Base-by-base conservation (phyloP, 306 rosid species). In the Boehmeria nivea region DNA sequence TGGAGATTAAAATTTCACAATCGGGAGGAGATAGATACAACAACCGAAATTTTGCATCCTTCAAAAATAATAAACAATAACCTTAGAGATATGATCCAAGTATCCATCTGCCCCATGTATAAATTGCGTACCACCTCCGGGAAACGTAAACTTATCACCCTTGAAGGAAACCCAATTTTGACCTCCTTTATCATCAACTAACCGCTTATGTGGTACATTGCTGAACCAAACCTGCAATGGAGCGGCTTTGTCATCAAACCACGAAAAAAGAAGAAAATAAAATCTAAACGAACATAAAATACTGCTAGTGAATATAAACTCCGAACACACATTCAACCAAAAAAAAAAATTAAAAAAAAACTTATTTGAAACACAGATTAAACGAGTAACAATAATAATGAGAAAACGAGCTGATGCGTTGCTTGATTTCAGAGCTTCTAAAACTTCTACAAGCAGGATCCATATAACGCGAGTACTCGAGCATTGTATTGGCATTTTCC, bases 41-140 rank as follows among this genome's bases (percentile, higher is more conserved):
- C 13, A 24, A 27, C 33, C 61, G 25, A n/a, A 60, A 10, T 10
- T 31, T 31, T 2, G 36, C 36, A 36, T 15, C 62, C 59, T 27
- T 65, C 47, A 16, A 26, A 59, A 2, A 33, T 7, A 36, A 54
- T 6, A 19, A 34, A 7, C 21, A 61, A 40, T 48, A 47, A 87
- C 98, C 95, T 81, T 74, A 39, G 88, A 42, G 36, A 90, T 90
- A 65, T 87, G 91, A 63, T 80, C 86, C 83, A 90, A 78, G 83
- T 90, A 90, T 56, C 82, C 88, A 72, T 78, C 23, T 39, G 98
- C 98, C 59, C 98, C 98, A 12, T 90, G 98, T 56, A 90, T 90
- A 72, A 90, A 90, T 34, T 90, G 98, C 3, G 98, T 90, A 39
- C 98, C 98, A 39, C 98, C 98, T 55, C 98, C 98, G 15, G 98